These are phyloP conservation scores for Penicillium sp. DNA, from an alignment of 2,329 filamentous ascomycete species.

Conservation along the genomic window DNA sequence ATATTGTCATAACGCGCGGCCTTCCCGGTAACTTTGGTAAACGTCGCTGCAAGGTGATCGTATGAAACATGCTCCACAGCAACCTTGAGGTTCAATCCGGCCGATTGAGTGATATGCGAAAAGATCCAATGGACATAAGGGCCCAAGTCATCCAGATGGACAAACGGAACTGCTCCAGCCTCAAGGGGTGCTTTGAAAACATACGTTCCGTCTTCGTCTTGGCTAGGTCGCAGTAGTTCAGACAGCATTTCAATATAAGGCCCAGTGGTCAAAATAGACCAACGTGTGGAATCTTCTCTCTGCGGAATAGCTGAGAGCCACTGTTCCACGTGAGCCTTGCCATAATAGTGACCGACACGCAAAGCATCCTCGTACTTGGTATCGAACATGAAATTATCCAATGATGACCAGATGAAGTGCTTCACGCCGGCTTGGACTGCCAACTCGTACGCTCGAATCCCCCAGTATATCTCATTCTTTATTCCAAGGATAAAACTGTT, in stretches of 20 bases:
- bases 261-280: constrained; percentile 41
- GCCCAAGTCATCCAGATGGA: constrained; percentile 20
- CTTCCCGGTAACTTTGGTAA: constrained; percentile 4
- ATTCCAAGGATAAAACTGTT: constrained; percentile 50
- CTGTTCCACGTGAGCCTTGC: constrained; percentile 2
- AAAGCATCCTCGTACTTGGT: not conserved
- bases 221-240: constrained; percentile 17
- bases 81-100: constrained; percentile 18
- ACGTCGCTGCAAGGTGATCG: not conserved
- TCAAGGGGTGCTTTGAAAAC: constrained; percentile 13
- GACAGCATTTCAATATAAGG: constrained; percentile 49
- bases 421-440: constrained; percentile 42
- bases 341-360: constrained; percentile 1
- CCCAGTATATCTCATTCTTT: constrained; percentile 36
- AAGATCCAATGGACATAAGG: constrained; percentile 20
- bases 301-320: not conserved
- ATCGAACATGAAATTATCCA: not conserved
- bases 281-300: not conserved
- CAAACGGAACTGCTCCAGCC: constrained; percentile 13
- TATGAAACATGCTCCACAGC: constrained; percentile 9
- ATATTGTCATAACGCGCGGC: not conserved
- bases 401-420: constrained; percentile 36
- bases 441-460: constrained; percentile 43
- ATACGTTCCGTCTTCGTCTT: constrained; percentile 15
- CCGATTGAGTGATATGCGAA: constrained; percentile 9